Conservation (phyloP, 768 basidiomycete genomes). For the Pleurotus citrinopileatus region DNA sequence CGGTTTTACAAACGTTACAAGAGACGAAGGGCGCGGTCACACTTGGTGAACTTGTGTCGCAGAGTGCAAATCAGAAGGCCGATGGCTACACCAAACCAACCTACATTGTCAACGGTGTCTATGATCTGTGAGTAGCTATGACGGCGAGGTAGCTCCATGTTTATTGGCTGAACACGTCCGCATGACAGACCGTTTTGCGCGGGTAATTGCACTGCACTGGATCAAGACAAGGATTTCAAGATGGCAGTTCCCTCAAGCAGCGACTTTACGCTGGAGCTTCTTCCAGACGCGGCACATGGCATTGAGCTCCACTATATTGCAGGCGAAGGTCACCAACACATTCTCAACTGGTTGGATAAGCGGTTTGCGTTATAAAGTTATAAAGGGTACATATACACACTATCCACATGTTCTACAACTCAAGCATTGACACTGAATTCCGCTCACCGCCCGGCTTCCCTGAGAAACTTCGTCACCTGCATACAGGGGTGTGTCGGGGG, state of each 20-base stretch:
- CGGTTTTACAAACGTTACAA: background rate
- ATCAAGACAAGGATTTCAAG: background rate
- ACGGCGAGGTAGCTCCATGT: too few relatives aligned
- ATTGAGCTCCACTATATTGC: background rate
- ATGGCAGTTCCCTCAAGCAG: background rate
- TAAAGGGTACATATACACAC: background rate
- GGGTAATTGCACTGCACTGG: background rate
- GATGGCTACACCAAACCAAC: constrained; percentile 17
- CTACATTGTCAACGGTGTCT: constrained; percentile 23
- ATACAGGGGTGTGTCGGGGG: too few relatives aligned
- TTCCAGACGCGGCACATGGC: background rate
- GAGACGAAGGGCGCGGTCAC: constrained; percentile 16
- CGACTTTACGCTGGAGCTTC: background rate
- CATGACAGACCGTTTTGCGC: background rate
- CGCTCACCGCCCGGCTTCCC: too few relatives aligned
- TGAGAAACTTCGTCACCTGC: too few relatives aligned
- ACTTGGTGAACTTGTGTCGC: constrained; percentile 20
- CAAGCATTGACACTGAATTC: too few relatives aligned
- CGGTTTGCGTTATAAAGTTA: background rate
- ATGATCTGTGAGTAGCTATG: constrained; percentile 17
- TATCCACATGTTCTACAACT: too few relatives aligned
- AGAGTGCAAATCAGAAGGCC: constrained; percentile 6
- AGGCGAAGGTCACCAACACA: background rate
- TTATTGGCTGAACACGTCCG: background rate
- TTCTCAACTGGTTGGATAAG: background rate